A percentile compares a stretch with the other conserved stretches of the same genome.
phyloP scores from a whole-genome alignment of 163 green algal species.

The Volvox carteri region DNA sequence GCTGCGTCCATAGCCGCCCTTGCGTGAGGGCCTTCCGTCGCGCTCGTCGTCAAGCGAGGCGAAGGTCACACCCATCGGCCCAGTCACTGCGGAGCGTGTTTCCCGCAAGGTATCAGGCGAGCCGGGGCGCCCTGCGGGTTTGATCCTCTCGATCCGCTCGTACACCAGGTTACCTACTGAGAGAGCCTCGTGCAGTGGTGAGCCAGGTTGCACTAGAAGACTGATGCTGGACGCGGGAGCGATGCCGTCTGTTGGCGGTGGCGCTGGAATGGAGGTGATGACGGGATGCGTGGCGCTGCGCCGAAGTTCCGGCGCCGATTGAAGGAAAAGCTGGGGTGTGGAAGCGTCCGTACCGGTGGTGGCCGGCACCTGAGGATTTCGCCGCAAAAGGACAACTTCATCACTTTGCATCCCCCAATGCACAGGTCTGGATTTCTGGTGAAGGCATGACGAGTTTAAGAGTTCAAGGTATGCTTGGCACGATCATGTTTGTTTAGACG shows the following conservation, averaged over 20 bases:
- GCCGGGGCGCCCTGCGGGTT: background rate
- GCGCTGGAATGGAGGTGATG: no score
- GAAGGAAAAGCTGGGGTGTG: conserved; percentile 47
- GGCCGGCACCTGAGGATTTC: background rate
- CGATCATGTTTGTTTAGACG: no score
- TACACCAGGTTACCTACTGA: conserved; percentile 38
- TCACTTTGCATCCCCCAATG: no score
- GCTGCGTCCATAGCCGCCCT: background rate
- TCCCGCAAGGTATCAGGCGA: background rate
- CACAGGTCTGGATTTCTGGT: no score
- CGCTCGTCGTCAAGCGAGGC: background rate
- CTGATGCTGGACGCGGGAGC: background rate
- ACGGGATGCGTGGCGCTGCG: background rate
- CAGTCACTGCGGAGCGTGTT: background rate
- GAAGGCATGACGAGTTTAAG: no score
- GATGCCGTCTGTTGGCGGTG: background rate
- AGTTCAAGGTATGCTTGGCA: no score
- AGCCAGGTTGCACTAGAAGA: conserved; percentile 15
- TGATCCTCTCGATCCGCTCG: conserved; percentile 52
- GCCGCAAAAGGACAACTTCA: no score
- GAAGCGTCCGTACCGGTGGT: background rate
- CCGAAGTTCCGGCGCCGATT: background rate
- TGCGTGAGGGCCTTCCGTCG: background rate
- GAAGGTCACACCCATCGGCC: background rate
- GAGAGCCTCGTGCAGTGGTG: conserved; percentile 40